Conservation (phyloP, 1,284 basidiomycete species). For the Pyrrhoderma noxium region DNA sequence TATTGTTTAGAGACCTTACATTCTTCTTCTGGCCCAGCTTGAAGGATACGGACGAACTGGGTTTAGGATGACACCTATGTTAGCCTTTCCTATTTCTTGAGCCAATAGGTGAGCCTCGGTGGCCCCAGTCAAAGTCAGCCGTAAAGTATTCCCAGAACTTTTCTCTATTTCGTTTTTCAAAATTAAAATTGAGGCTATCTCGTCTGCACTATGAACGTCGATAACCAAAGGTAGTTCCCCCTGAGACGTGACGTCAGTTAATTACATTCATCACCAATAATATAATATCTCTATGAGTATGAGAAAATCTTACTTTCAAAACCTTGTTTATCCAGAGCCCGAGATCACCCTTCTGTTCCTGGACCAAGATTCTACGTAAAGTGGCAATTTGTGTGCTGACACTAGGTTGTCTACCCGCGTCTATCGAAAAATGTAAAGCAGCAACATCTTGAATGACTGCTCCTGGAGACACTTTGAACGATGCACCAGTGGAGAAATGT, state of each 20-base stretch:
- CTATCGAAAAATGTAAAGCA: slow-evolving; percentile 66
- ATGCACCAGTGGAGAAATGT: slow-evolving; percentile 56
- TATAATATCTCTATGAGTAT: no score
- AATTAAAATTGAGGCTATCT: slow-evolving; percentile 67
- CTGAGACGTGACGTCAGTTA: slow-evolving; percentile 15
- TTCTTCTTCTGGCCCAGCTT: slow-evolving; percentile 62
- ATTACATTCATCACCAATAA: no score
- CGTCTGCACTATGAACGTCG: slow-evolving; percentile 62
- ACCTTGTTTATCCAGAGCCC: slow-evolving; percentile 49
- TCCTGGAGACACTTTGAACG: slow-evolving; percentile 54
- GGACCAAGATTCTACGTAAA: slow-evolving; percentile 40
- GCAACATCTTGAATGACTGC: slow-evolving; percentile 63
- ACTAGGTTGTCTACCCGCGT: slow-evolving; percentile 36
- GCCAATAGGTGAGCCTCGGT: slow-evolving; percentile 73
- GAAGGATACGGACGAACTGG: slow-evolving; percentile 52
- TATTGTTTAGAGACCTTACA: slow-evolving; percentile 32
- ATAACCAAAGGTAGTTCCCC: slow-evolving; percentile 59
- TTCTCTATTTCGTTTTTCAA: slow-evolving; percentile 69
- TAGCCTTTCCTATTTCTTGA: slow-evolving; percentile 57
- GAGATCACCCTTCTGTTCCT: slow-evolving; percentile 36
- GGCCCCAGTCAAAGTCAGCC: slow-evolving; percentile 65
- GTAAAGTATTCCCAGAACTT: slow-evolving; percentile 45
- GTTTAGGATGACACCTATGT: slow-evolving; percentile 68
- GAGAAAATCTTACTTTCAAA: slow-evolving; percentile 38
- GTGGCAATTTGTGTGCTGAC: slow-evolving; percentile 48